phyloP scores from a whole-genome alignment of 2,329 filamentous ascomycete species.

The Atkinsonella hypoxylon region DNA sequence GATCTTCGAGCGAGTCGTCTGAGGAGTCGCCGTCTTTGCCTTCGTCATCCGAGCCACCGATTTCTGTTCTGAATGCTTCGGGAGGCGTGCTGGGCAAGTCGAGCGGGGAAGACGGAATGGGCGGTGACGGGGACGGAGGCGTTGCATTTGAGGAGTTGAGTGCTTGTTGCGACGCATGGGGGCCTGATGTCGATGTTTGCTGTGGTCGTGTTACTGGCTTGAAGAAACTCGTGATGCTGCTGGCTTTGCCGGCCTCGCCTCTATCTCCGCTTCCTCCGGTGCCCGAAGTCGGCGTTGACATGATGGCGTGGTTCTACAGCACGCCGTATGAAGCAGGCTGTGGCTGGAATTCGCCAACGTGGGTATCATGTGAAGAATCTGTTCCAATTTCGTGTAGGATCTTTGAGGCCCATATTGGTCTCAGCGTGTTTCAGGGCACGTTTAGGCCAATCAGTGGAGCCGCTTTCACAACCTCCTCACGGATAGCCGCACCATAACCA shows the following conservation, averaged over 20 bases:
- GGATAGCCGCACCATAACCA: too few species aligned
- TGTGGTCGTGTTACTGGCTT: conserved; percentile 16
- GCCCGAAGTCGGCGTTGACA: conserved; percentile 14
- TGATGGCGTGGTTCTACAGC: background rate
- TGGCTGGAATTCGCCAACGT: background rate
- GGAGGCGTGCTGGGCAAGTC: conserved; percentile 16
- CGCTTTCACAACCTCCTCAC: background rate
- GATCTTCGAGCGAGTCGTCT: conserved; percentile 44
- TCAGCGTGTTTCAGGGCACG: background rate
- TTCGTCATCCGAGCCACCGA: conserved; percentile 64
- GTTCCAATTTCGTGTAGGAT: background rate
- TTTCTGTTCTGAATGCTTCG: conserved; percentile 26
- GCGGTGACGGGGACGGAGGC: conserved; percentile 13
- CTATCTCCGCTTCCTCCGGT: background rate
- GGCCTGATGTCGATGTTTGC: conserved; percentile 4
- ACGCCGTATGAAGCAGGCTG: background rate
- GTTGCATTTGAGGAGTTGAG: background rate
- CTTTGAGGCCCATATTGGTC: background rate
- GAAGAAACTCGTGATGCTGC: conserved; percentile 28
- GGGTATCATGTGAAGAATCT: background rate
- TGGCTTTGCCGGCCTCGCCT: conserved; percentile 11
- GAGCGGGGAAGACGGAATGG: conserved; percentile 14
- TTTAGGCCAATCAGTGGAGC: background rate
- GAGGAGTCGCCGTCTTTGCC: conserved; percentile 41
- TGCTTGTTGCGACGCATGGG: conserved; percentile 1